These are phyloP conservation scores for Gracilariopsis chorda DNA, from an alignment of 23 red algal genomes.

Conservation along the genomic window DNA sequence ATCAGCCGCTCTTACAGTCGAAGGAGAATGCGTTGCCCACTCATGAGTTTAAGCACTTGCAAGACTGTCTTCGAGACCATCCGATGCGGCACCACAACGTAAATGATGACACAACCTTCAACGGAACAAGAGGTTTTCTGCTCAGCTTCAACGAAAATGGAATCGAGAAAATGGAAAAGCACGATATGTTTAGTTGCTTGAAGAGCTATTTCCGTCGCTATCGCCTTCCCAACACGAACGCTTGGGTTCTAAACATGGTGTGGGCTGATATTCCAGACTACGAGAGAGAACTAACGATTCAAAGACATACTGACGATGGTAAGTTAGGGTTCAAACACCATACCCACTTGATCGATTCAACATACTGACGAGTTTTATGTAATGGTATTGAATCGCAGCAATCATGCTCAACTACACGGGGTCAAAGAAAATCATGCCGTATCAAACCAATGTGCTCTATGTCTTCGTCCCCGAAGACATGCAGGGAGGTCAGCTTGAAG, in stretches of 20 bases:
- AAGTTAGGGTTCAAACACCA: neutral
- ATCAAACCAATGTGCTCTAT: constrained; percentile 35
- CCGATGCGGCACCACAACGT: constrained; percentile 33
- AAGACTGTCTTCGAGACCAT: constrained; percentile 38
- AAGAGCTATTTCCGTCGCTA: neutral
- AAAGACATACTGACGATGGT: constrained; percentile 50
- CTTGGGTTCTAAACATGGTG: constrained; percentile 55
- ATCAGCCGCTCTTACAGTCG: constrained; percentile 15
- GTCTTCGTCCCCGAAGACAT: constrained; percentile 35
- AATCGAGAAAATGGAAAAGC: constrained; percentile 6
- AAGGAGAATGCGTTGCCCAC: constrained; percentile 23
- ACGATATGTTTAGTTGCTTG: constrained; percentile 2
- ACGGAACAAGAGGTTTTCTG: constrained; percentile 29
- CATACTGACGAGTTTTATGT: too few relatives aligned
- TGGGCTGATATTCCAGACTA: constrained; percentile 41
- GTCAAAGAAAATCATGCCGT: constrained; percentile 36
- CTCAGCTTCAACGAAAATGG: constrained; percentile 35
- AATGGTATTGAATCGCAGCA: neutral
- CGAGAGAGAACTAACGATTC: constrained; percentile 11
- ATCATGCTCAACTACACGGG: constrained; percentile 21
- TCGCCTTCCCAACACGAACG: constrained; percentile 24
- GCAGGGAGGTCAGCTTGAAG: constrained; percentile 41
- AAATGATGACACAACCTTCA: constrained; percentile 38
- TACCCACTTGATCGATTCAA: too few relatives aligned
- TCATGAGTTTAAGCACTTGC: constrained; percentile 17